Conservation (phyloP, 768 basidiomycete genomes). For the Boletus coccyginus region DNA sequence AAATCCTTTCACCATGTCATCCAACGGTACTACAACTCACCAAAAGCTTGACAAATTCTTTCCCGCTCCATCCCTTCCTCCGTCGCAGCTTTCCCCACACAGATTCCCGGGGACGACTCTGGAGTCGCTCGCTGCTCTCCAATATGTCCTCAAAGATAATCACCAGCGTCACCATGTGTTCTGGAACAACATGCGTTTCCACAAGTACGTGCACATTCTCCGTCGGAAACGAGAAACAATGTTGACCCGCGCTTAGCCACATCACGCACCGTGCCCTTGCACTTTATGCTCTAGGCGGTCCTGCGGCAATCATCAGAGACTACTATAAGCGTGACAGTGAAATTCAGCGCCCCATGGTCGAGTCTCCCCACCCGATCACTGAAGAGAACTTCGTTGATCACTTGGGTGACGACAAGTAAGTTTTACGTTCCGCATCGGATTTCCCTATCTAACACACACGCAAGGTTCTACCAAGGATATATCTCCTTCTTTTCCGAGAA, state of each 20-base stretch:
- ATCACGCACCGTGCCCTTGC: constrained; percentile 30
- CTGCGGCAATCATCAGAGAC: constrained; percentile 20
- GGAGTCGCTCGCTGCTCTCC: constrained; percentile 22
- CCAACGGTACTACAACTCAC: not conserved
- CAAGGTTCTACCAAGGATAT: constrained; percentile 28
- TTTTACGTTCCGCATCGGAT: not conserved
- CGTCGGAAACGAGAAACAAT: not conserved
- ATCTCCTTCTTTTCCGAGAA: constrained; percentile 23
- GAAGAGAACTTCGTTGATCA: constrained; percentile 23
- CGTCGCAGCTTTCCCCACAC: constrained; percentile 23
- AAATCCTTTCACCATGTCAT: constrained; percentile 11
- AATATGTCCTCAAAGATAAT: constrained; percentile 44
- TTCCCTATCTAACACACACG: constrained; percentile 10
- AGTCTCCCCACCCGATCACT: constrained; percentile 24
- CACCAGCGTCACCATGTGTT: constrained; percentile 48
- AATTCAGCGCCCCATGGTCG: constrained; percentile 23
- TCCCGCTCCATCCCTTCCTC: constrained; percentile 25
- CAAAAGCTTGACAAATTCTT: constrained; percentile 22
- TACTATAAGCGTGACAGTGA: constrained; percentile 24
- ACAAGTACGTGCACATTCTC: constrained; percentile 44
- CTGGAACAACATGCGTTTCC: constrained; percentile 43
- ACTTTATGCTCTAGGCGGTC: constrained; percentile 26
- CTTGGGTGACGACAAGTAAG: constrained; percentile 28
- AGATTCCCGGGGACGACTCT: constrained; percentile 25
- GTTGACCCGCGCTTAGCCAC: constrained; percentile 16